These are phyloP conservation scores for Salicornia ramosissima DNA, from an alignment of 148 eudicot genomes.

Conservation along the genomic window DNA sequence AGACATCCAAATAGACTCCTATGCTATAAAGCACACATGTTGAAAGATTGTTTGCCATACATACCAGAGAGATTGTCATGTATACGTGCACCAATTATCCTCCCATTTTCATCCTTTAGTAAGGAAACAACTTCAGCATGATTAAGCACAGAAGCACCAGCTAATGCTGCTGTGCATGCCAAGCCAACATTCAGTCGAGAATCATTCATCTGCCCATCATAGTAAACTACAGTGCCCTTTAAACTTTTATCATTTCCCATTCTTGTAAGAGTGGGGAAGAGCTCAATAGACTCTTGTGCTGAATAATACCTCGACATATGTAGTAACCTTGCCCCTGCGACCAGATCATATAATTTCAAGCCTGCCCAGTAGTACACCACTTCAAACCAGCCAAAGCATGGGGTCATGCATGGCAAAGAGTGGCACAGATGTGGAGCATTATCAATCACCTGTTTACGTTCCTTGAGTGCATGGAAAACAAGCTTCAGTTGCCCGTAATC, in stretches of 20 bases:
- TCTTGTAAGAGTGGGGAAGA: constrained; percentile 85
- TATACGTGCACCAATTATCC: constrained; percentile 76
- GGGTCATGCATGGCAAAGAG: constrained; percentile 97
- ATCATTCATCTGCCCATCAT: constrained; percentile 98
- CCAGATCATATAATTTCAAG: constrained; percentile 84
- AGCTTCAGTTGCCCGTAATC: constrained; percentile 94
- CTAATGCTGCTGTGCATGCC: constrained; percentile 94
- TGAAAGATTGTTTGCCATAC: constrained; percentile 1
- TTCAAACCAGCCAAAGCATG: constrained; percentile 92
- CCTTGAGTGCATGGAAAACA: constrained; percentile 94
- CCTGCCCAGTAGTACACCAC: constrained; percentile 91
- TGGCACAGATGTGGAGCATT: constrained; percentile 97
- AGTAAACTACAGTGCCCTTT: constrained; percentile 94
- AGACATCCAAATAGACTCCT: neutral
- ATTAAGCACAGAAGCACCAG: constrained; percentile 86
- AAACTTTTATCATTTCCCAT: constrained; percentile 57
- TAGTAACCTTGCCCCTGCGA: constrained; percentile 67
- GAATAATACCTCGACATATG: constrained; percentile 93
- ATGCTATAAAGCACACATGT: neutral
- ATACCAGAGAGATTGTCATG: constrained; percentile 76
- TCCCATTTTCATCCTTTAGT: constrained; percentile 67
- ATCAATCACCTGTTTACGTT: constrained; percentile 86
- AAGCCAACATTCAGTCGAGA: constrained; percentile 80
- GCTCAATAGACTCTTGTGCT: constrained; percentile 76
- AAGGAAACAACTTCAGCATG: constrained; percentile 87